Evolutionary conservation across 306 rosid genomes (phyloP), one percentile per base, ranked within the genome.

Genomic region (Betula pendula): DNA sequence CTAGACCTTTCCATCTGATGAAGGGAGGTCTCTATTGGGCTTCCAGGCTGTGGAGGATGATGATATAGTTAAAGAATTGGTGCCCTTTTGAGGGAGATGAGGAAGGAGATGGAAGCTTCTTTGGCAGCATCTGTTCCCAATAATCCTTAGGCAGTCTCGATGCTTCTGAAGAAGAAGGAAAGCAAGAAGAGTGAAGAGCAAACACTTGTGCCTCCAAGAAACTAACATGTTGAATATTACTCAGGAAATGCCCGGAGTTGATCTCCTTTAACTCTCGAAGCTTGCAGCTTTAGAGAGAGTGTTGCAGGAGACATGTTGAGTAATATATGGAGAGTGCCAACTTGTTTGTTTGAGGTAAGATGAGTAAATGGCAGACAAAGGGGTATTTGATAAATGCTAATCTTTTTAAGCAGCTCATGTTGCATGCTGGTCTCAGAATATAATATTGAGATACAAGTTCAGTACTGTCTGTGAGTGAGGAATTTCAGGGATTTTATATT

Each of bases 1-100:
- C 68, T 62, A 62, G 68, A 62, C 33, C 68, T 87, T 94, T n/a
- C 93, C 94, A 49, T 86, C 90, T 11, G 88, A 85, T 3, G 87
- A 74, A 48, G 84, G 85, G 52, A 58, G 77, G 72, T 56, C 78
- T 47, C 72, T 72, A 71, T 76, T 45, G 24, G 83, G 75, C 74
- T 82, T 66, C 24, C 78, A 55, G 20, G 88, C 60, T 43, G 88
- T 49, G 20, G 86, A 82, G 49, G 93, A 87, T 45, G 93, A 87
- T 5, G 89, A 78, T 0, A 70, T 40, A 14, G 84, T 44, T 14
- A 82, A 82, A 5, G 89, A 86, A 71, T 90, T 90, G 0, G 96
- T 89, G 83, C 98, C 98, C 96, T 86, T 76, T 81, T 14, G 96
- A 94, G 10, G 98, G 98, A 31, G 98, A 86, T 8, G 98, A 94